These are phyloP conservation scores for Phalaenopsis equestris DNA, from an alignment of 106 monocot species.

Conservation along the genomic window DNA sequence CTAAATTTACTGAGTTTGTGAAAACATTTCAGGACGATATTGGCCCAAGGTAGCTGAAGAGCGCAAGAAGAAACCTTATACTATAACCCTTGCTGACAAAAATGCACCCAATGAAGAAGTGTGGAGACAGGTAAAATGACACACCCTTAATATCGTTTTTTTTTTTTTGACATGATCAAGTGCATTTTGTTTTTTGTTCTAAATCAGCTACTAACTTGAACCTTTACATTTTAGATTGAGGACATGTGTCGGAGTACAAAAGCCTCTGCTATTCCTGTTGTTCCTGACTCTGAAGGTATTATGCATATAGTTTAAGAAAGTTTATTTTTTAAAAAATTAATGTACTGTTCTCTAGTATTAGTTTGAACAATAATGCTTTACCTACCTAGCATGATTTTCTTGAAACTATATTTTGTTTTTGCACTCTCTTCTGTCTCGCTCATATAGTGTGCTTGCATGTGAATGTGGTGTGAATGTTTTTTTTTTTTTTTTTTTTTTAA, in stretches of 20 bases:
- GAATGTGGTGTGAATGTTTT: not conserved
- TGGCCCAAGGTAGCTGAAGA: constrained; percentile 95
- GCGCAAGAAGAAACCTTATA: constrained; percentile 59
- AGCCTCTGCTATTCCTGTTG: constrained; percentile 81
- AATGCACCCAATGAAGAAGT: constrained; percentile 99
- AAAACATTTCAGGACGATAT: constrained; percentile 64
- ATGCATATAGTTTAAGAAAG: not conserved
- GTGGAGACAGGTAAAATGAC: constrained; percentile 61
- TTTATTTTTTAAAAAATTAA: not conserved
- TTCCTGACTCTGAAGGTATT: constrained; percentile 94
- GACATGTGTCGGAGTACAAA: constrained; percentile 73
- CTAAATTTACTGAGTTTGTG: not conserved
- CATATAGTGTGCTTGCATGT: not conserved
- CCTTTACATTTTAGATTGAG: constrained; percentile 62
- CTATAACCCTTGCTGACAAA: constrained; percentile 95
- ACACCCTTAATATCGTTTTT: not conserved
- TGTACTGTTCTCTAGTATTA: not conserved
- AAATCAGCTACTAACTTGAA: not conserved
- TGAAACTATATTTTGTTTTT: not conserved
- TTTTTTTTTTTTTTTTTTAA: not conserved
- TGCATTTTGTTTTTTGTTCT: not conserved
- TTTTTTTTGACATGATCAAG: not conserved
- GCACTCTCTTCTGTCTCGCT: not conserved
- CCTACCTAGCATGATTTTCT: not conserved
- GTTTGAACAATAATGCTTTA: not conserved